These are phyloP conservation scores for Catharanthus roseus DNA, from an alignment of 257 asterid species.

Conservation along the genomic window DNA sequence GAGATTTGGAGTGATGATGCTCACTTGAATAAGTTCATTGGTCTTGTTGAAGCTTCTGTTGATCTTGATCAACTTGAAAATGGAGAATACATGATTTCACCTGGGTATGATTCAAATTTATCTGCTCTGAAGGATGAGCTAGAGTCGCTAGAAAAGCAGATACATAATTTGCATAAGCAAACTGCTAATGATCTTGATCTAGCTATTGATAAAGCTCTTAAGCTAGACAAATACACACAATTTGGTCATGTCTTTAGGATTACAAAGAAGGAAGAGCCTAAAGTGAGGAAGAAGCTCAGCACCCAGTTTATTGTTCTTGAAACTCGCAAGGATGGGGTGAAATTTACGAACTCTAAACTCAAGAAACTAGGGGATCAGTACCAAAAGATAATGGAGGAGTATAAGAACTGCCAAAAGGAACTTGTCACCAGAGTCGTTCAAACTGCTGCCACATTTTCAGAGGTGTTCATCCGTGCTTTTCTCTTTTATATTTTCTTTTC, in stretches of 20 bases:
- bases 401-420: conserved; percentile 87
- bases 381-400: conserved; percentile 86
- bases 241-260: conserved; percentile 92
- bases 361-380: conserved; percentile 72
- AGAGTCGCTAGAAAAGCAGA: conserved; percentile 64
- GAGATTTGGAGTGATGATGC: conserved; percentile 68
- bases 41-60: conserved; percentile 90
- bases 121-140: conserved; percentile 61
- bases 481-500: conserved; percentile 5
- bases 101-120: conserved; percentile 73
- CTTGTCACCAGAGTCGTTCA: conserved; percentile 83
- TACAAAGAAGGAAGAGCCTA: conserved; percentile 98
- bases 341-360: conserved; percentile 85
- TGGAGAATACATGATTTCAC: conserved; percentile 93
- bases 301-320: conserved; percentile 84
- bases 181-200: conserved; percentile 86
- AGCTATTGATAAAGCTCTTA: conserved; percentile 69
- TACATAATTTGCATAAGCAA: conserved; percentile 67
- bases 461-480: conserved; percentile 41
- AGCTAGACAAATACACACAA: conserved; percentile 84
- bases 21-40: conserved; percentile 83
- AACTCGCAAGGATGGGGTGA: conserved; percentile 96
- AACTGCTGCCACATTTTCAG: conserved; percentile 76
- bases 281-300: conserved; percentile 86
- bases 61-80: conserved; percentile 98